A percentile compares a stretch with the other conserved stretches of the same genome.
These are phyloP conservation scores for Gossypium arboreum DNA, from an alignment of 345 rosid species.

Conservation along the genomic window DNA sequence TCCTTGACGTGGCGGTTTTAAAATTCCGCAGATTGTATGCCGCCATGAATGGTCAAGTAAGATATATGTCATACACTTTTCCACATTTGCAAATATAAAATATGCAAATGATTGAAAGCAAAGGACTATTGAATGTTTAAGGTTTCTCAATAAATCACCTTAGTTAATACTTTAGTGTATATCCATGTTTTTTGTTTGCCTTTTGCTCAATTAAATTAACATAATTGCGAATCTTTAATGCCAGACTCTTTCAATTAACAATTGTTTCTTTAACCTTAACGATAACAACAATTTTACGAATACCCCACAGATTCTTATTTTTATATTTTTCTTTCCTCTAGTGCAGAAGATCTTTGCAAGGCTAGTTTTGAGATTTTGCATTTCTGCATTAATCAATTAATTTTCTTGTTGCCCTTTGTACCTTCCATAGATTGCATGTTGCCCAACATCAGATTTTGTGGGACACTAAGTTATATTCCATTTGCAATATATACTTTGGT, in stretches of 20 bases:
- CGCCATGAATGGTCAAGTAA: slow-evolving; percentile 4
- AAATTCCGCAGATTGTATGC: slow-evolving; percentile 30
- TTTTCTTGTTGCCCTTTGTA: slow-evolving; percentile 21
- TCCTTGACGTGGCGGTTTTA: neutral
- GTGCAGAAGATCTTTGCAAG: slow-evolving; percentile 28
- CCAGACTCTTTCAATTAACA: slow-evolving; percentile 6
- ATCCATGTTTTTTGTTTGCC: slow-evolving; percentile 18
- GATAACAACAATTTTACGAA: slow-evolving; percentile 11
- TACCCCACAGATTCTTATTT: slow-evolving; percentile 21
- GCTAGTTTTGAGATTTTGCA: slow-evolving; percentile 34
- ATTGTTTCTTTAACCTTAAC: slow-evolving; percentile 6
- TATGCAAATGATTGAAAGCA: slow-evolving; percentile 25
- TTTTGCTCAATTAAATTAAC: slow-evolving; percentile 4
- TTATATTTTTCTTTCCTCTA: slow-evolving; percentile 13
- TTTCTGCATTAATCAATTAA: slow-evolving; percentile 9
- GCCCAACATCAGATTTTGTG: slow-evolving; percentile 37
- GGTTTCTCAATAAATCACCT: slow-evolving; percentile 26
- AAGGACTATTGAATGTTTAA: slow-evolving; percentile 27
- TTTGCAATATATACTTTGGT: slow-evolving; percentile 7
- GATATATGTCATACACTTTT: slow-evolving; percentile 16
- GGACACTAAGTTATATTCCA: slow-evolving; percentile 31
- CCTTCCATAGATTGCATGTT: slow-evolving; percentile 35
- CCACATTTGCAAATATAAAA: slow-evolving; percentile 9
- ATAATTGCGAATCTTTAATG: slow-evolving; percentile 2
- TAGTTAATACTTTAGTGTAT: slow-evolving; percentile 11